phyloP scores from a whole-genome alignment of 2,329 filamentous ascomycete species.

The Neospermospora avenae region DNA sequence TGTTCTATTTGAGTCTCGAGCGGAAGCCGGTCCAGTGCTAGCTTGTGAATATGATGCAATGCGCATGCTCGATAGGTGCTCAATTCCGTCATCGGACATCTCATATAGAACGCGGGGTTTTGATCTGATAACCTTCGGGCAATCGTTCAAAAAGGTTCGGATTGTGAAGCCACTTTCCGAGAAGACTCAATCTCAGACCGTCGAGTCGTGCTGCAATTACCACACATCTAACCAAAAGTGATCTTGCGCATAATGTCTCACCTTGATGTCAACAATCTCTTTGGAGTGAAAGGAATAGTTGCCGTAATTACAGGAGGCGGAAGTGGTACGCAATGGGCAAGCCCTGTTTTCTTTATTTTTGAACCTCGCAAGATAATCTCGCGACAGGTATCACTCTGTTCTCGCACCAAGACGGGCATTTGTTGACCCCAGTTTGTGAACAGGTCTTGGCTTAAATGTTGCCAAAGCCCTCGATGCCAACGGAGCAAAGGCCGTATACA shows the following conservation, averaged over 20 bases:
- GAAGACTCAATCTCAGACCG: too few species aligned
- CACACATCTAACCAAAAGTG: too few species aligned
- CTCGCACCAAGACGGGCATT: too few species aligned
- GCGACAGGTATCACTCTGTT: too few species aligned
- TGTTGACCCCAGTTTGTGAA: too few species aligned
- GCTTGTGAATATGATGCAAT: neutral
- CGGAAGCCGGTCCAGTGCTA: neutral
- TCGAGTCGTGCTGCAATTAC: too few species aligned
- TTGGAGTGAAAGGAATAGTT: slow-evolving; percentile 52
- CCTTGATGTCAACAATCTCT: slow-evolving; percentile 42
- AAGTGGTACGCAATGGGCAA: too few species aligned
- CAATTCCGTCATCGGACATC: neutral
- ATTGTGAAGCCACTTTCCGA: too few species aligned
- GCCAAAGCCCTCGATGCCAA: slow-evolving; percentile 50
- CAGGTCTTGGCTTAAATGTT: slow-evolving; percentile 58
- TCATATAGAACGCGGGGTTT: neutral
- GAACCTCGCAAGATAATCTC: too few species aligned
- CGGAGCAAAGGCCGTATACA: slow-evolving; percentile 55
- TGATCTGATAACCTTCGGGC: neutral
- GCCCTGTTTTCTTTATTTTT: too few species aligned
- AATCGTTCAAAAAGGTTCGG: too few species aligned
- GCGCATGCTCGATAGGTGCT: neutral
- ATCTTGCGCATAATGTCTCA: slow-evolving; percentile 5
- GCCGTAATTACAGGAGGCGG: slow-evolving; percentile 58
- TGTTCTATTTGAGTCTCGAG: neutral